Base-by-base conservation (phyloP, 148 eudicot genomes). In the Chenopodium suecicum region DNA sequence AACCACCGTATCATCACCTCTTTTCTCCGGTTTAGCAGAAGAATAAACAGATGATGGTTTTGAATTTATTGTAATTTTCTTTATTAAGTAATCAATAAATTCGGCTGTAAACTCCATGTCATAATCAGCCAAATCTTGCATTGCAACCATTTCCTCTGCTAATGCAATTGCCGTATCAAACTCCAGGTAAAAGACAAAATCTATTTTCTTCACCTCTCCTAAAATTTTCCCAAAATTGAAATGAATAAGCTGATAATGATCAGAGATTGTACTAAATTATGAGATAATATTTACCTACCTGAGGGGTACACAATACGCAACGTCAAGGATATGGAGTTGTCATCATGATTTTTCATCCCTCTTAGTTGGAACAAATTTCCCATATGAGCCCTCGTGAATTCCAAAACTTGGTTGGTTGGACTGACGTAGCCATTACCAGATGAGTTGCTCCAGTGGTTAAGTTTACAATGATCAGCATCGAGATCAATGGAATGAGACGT, bases 81-180 rank as follows among this genome's bases (percentile, higher is more conserved):
- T 82, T 62, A 93, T 89, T 32, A 92, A 81, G 82, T 79, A 79
- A 77, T 89, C 90, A 54, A 95, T 93, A 71, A 93, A 88, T 47
- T 90, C 94, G 27, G 98, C 93, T 70, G 93, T 92, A 86, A 95
- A 93, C 34, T 75, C 88, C 73, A 95, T 92, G 74, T 91, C 91
- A 80, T 92, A 90, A 79, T 89, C 84, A 41, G 87, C 88, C 80
- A 93, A 81, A 23, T 91, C 92, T 23, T 92, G 81, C 31, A 89
- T 91, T 50, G 93, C 93, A 58, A 92, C 99, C 99, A 95, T 95
- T 85, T 95, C 99, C 58, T 86, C 85, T 58, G 97, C 93, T 9
- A 95, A 91, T 3, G 92, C 88, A 13, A 80, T 34, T 66, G 94
- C 91, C n/a, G 99, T 95, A 85, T 95, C 99, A 9, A 85, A 73